phyloP scores from a whole-genome alignment of 176 grass and related monocot genomes.

The Oryza longistaminata region DNA sequence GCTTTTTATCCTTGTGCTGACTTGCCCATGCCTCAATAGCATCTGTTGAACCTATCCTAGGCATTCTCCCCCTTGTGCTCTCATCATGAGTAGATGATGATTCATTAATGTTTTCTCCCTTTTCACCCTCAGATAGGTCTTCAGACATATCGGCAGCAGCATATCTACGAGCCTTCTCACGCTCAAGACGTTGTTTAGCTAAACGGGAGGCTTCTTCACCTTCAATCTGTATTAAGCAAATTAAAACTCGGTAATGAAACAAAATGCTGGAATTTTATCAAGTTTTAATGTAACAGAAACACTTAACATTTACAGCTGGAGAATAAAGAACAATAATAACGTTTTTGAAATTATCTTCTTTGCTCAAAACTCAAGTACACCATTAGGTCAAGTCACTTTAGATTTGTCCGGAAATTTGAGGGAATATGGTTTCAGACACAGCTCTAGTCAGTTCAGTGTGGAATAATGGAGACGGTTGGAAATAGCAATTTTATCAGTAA shows the following conservation, averaged over 20 bases:
- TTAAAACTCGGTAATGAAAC: background rate
- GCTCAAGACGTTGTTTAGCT: constrained; percentile 47
- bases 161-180: constrained; percentile 59
- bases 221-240: constrained; percentile 58
- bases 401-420: background rate
- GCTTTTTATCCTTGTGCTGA: constrained; percentile 73
- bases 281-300: background rate
- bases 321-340: background rate
- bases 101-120: constrained; percentile 46
- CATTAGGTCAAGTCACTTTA: background rate
- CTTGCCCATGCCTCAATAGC: constrained; percentile 65
- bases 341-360: background rate
- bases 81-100: constrained; percentile 51
- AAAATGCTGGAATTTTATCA: constrained; percentile 18
- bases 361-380: background rate
- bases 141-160: constrained; percentile 59
- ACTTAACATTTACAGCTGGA: constrained; percentile 4
- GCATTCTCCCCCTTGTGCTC: constrained; percentile 45
- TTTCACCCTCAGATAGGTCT: constrained; percentile 73
- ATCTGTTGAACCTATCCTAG: constrained; percentile 57
- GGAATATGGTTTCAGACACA: background rate
- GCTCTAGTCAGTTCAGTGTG: background rate
- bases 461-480: background rate
- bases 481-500: too few relatives aligned
- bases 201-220: constrained; percentile 53